Base-by-base conservation (phyloP, 129 eudicot genomes). In the Sambucus nigra region DNA sequence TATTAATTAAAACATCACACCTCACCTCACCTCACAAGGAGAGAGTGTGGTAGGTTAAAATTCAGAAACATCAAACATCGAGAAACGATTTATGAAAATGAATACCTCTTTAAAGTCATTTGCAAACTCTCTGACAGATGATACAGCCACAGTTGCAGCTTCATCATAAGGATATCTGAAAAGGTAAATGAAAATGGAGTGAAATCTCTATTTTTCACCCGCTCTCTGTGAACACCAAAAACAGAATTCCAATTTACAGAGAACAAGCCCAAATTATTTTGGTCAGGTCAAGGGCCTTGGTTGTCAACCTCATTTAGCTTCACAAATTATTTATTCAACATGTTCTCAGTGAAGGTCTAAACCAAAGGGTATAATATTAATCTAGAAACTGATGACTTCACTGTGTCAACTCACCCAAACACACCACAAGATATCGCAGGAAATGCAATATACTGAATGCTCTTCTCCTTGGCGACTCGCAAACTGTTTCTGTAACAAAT, bases 361-460 rank as follows among this genome's bases (percentile, higher is more conserved):
- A n/a, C n/a, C n/a, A n/a, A 8, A 29, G 35, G 35, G 35, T 29
- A 31, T 31, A 31, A 31, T 35, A 35, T 35, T 15, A 35, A 35
- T 8, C 13, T 35, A 7, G 12, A 7, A 2, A 2, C 42, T 7
- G 42, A 35, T 7, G 38, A 9, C 9, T 35, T 35, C 48, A 1
- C 19, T 3, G 48, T 47, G 17, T 15, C 20, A 31, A 52, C 88
- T 68, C 60, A 91, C 99, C 95, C 80, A 60, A 23, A 80, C 25
- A 82, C 73, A 17, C 99, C 94, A 68, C 95, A 85, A 1, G 95
- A 92, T 72, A 92, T 79, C 70, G 99, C 95, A 55, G 99, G 79
- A 80, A 92, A 92, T 47, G 99, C 94, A 54, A 92, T 55, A 63
- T 82, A 92, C 14, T 82, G 75, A 57, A 92, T 82, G 72, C 82